Percentiles rank a stretch among this genome's conserved stretches.
Evolutionary conservation across 805 yeast genomes (phyloP).

Genomic region (Nakazawaea ambrosiae): DNA sequence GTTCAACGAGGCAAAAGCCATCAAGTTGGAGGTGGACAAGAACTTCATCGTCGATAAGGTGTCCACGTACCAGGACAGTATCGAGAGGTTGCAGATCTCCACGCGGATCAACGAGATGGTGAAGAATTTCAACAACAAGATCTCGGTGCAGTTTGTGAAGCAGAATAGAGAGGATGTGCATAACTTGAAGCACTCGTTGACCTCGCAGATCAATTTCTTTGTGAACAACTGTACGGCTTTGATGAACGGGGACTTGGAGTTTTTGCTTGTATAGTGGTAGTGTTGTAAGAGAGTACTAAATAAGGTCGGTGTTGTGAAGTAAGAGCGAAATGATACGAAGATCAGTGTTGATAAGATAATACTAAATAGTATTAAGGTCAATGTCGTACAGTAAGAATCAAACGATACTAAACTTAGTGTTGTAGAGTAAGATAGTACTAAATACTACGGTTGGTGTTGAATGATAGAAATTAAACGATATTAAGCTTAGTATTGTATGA

Average conservation of each 20-base stretch:
- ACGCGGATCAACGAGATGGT: constrained; percentile 23
- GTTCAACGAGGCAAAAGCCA: constrained; percentile 17
- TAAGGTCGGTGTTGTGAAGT: no score
- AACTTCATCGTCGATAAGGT: constrained; percentile 21
- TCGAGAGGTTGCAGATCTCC: constrained; percentile 23
- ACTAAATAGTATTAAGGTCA: no score
- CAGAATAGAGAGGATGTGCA: background rate
- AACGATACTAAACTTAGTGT: no score
- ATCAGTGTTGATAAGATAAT: no score
- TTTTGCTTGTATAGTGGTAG: background rate
- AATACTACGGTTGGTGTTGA: no score
- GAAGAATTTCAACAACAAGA: constrained; percentile 19
- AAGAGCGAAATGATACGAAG: no score
- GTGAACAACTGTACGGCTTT: constrained; percentile 16
- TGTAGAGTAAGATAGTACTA: no score
- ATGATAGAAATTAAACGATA: no score
- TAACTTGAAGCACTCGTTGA: constrained; percentile 18
- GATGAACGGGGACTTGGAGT: background rate
- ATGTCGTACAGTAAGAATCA: no score
- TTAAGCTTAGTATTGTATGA: no score
- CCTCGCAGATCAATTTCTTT: constrained; percentile 25
- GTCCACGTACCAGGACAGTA: constrained; percentile 21
- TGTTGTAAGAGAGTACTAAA: no score
- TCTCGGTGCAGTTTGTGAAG: constrained; percentile 17
- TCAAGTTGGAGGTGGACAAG: constrained; percentile 26